Base-by-base conservation (phyloP, 208 protist genomes). In the Trypanosoma caninum region DNA sequence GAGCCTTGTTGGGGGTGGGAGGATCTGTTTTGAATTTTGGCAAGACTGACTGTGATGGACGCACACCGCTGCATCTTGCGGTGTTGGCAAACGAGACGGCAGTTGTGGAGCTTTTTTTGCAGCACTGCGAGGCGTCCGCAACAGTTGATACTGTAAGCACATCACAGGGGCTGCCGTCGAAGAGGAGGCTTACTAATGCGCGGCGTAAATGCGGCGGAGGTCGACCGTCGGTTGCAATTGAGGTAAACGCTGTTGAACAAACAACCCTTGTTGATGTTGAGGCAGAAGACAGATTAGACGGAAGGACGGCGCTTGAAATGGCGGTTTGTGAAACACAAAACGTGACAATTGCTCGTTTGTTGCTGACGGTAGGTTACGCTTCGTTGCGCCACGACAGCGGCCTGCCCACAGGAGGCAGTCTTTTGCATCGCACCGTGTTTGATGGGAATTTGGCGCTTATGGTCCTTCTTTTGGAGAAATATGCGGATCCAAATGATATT, bases 31-130 rank as follows among this genome's bases (percentile, higher is more conserved):
- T 82, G 46, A 56, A 71, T 10, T 61, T 65, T 5, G 80, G 82
- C 11, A 74, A 60, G 52, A 72, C 69, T 0, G 88, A 94, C 37
- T 45, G 30, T 25, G 38, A 72, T n/a, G 89, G 89, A 6, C 62
- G 58, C 47, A 93, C 89, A 0, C 72, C 89, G 11, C 73, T 95
- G 52, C 89, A 93, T 59, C 55, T 85, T 23, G 89, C 89, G 1
- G 85, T 93, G 35, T 58, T 67, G 10, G 72, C 76, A 20, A 68
- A 69, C 34, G 69, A 84, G 37, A 42, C 65, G 0, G 30, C 16
- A 10, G 57, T 84, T 14, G 77, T 90, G 16, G 73, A 79, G 68
- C 61, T 78, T 52, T 74, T 94, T 2, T 22, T 92, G 20, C 76
- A 67, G 0, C 73, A 89, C 74, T 52, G 51, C 7, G 71, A 65